Percentiles rank a stretch among this genome's conserved stretches.
Evolutionary conservation across 2,329 filamentous ascomycete genomes (phyloP).

Genomic region (Shiraia sp.): DNA sequence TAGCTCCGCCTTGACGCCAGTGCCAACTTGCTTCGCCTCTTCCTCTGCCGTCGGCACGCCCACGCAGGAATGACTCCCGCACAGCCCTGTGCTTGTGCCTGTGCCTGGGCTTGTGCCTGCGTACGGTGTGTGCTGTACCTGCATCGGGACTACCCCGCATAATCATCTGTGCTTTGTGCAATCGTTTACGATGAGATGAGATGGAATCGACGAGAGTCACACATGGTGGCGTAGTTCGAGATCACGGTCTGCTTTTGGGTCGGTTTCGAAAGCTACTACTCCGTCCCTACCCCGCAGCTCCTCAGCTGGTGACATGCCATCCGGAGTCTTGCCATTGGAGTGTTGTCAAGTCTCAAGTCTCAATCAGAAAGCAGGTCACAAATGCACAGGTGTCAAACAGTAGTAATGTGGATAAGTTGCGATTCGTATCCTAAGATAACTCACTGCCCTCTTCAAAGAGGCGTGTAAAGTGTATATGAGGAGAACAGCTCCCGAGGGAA

Average conservation of each 20-base stretch:
- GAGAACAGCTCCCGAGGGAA: constrained; percentile 24
- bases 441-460: constrained; percentile 42
- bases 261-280: no score
- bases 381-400: not conserved
- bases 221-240: not conserved
- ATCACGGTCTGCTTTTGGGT: no score
- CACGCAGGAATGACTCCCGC: not conserved
- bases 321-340: not conserved
- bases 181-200: not conserved
- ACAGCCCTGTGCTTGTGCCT: constrained; percentile 3
- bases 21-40: not conserved
- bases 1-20: no score
- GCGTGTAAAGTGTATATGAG: constrained; percentile 38
- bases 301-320: no score
- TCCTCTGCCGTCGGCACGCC: not conserved
- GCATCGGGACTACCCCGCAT: constrained; percentile 1
- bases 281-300: no score
- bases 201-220: not conserved
- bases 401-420: constrained; percentile 30
- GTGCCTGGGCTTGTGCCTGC: constrained; percentile 1
- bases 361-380: not conserved
- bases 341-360: not conserved
- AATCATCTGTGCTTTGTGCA: no score
- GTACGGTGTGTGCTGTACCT: constrained; percentile 2
- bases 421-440: constrained; percentile 39